Evolutionary conservation across 139 green algal genomes (phyloP), one percentile per base, ranked within the genome.

Genomic region (Gonium pectorale): DNA sequence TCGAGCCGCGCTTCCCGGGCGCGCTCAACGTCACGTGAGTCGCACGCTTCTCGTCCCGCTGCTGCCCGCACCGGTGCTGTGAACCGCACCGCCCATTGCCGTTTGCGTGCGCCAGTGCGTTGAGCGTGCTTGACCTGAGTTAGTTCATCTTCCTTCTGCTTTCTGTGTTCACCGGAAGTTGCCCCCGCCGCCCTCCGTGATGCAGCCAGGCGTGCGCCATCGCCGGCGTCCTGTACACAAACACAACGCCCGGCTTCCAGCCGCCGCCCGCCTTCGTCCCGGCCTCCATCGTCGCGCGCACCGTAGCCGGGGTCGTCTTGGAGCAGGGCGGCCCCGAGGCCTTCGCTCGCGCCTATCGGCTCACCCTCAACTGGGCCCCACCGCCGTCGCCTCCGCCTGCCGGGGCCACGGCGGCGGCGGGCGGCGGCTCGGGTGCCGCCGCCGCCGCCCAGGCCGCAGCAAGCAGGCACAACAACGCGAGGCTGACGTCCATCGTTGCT

Each of bases 1-100:
- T 82, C 4, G 75, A 82, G 40, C 5, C 13, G 19, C 71, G 71
- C 59, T 82, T 82, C 40, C 40, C 59, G 1, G 59, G 59, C 29
- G 62, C 60, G 29, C 22, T 46, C 38, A 82, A 82, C 59, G 22
- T 82, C 13, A 72, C 40, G 75, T 82, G 59, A 70, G 63, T n/a
- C n/a, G n/a, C n/a, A n/a, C n/a, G n/a, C n/a, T n/a, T n/a, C n/a
- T n/a, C n/a, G n/a, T n/a, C n/a, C n/a, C n/a, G n/a, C n/a, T n/a
- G n/a, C n/a, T n/a, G n/a, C n/a, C n/a, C n/a, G n/a, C n/a, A n/a
- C n/a, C n/a, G n/a, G n/a, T n/a, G n/a, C n/a, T n/a, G n/a, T n/a
- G n/a, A n/a, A n/a, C n/a, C n/a, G n/a, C n/a, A n/a, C n/a, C n/a
- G n/a, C n/a, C n/a, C n/a, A n/a, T n/a, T n/a, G n/a, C n/a, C n/a